Percentiles rank a stretch among this genome's conserved stretches.
Conservation (phyloP, 106 monocot genomes). For the Dactylorhiza incarnata region DNA sequence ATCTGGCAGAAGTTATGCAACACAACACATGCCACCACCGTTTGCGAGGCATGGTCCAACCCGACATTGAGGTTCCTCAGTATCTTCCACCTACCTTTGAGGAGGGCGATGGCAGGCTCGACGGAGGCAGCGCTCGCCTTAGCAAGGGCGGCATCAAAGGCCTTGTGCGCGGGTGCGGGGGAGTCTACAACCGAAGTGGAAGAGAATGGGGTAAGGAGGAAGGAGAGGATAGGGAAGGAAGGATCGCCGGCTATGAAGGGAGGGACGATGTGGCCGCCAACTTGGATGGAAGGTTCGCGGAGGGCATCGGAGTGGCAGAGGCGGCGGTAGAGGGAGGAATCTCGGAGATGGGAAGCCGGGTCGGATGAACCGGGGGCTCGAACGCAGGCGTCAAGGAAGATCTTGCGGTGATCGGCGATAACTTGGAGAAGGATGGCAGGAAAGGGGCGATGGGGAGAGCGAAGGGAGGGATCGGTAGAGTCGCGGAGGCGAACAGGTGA, state of each 20-base stretch:
- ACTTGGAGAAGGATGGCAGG: slow-evolving; percentile 64
- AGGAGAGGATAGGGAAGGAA: slow-evolving; percentile 48
- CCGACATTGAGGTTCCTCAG: slow-evolving; percentile 25
- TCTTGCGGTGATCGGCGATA: slow-evolving; percentile 43
- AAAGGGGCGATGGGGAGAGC: slow-evolving; percentile 29
- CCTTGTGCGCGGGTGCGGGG: slow-evolving; percentile 22
- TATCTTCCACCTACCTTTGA: slow-evolving; percentile 33
- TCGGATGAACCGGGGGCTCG: slow-evolving; percentile 50
- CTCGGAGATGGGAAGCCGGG: slow-evolving; percentile 51
- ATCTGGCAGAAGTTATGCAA: slow-evolving; percentile 53
- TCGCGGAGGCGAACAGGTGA: slow-evolving; percentile 26
- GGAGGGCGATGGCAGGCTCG: slow-evolving; percentile 30
- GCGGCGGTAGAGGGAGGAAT: slow-evolving; percentile 44
- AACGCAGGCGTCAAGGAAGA: slow-evolving; percentile 62
- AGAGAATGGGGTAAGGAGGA: slow-evolving; percentile 48
- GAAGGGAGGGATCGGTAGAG: slow-evolving; percentile 11
- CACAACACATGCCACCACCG: slow-evolving; percentile 20
- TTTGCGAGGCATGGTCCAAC: slow-evolving; percentile 20
- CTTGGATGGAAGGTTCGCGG: slow-evolving; percentile 18
- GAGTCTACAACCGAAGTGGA: neutral
- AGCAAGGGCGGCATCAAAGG: slow-evolving; percentile 28
- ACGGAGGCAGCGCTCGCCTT: slow-evolving; percentile 26
- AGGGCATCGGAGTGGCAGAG: slow-evolving; percentile 28
- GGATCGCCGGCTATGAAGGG: slow-evolving; percentile 50
- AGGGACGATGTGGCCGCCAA: slow-evolving; percentile 27